phyloP scores from a whole-genome alignment of 2,329 filamentous ascomycete genomes.

The Fusarium domesticum region DNA sequence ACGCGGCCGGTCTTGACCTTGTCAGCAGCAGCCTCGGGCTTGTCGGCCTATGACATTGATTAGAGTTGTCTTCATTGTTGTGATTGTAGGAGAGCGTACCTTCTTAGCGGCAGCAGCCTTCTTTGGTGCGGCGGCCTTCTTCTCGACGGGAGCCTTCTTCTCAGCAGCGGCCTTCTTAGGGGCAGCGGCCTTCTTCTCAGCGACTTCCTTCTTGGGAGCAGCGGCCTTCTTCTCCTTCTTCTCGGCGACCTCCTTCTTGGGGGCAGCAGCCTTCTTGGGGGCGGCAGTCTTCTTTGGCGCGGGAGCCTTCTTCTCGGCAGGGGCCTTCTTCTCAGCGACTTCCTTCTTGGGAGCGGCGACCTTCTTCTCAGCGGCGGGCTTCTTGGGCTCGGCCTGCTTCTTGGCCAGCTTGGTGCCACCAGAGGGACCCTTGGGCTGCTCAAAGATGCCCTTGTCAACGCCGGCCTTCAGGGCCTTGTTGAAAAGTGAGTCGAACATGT shows the following conservation, averaged over 20 bases:
- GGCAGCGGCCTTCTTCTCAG: slow-evolving; percentile 23
- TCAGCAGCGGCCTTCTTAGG: slow-evolving; percentile 39
- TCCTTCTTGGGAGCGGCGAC: slow-evolving; percentile 32
- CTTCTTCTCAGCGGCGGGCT: slow-evolving; percentile 32
- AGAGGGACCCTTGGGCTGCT: slow-evolving; percentile 87
- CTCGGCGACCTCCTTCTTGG: slow-evolving; percentile 36
- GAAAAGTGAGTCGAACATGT: slow-evolving; percentile 70
- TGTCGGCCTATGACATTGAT: background rate
- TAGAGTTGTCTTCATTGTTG: background rate
- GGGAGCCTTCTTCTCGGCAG: slow-evolving; percentile 32
- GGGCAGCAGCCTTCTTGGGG: slow-evolving; percentile 45
- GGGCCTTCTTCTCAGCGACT: slow-evolving; percentile 26
- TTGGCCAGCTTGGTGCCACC: slow-evolving; percentile 91
- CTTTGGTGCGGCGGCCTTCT: slow-evolving; percentile 24
- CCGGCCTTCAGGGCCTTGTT: slow-evolving; percentile 80
- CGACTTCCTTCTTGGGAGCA: slow-evolving; percentile 28
- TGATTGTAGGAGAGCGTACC: background rate
- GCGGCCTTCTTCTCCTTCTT: slow-evolving; percentile 23
- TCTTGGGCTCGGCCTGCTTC: slow-evolving; percentile 53
- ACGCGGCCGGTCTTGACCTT: slow-evolving; percentile 32
- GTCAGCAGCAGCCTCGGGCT: slow-evolving; percentile 24
- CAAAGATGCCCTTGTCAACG: slow-evolving; percentile 82
- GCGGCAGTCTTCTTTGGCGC: slow-evolving; percentile 33
- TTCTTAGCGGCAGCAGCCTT: slow-evolving; percentile 1
- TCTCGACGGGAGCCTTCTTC: slow-evolving; percentile 39